Evolutionary conservation across 805 yeast genomes (phyloP).

Genomic region (Starmerella tilneyi): DNA sequence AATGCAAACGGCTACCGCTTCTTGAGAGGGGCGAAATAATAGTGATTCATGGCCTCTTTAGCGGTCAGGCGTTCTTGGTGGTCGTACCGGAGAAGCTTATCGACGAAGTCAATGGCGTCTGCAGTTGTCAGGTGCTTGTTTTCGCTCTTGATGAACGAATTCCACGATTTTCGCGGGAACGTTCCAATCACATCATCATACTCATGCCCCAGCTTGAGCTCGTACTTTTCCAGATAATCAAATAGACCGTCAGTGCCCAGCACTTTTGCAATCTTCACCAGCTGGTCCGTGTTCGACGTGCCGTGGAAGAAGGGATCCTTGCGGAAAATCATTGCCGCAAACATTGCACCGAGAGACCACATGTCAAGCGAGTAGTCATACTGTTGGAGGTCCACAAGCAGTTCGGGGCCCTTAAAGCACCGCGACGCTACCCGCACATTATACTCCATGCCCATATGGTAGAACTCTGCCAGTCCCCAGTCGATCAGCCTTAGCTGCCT

Average conservation of each 20-base stretch:
- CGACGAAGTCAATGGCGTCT: conserved; percentile 68
- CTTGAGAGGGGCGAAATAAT: conserved; percentile 42
- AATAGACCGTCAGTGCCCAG: conserved; percentile 72
- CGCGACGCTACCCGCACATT: conserved; percentile 88
- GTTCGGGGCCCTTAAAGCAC: conserved; percentile 86
- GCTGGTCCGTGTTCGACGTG: conserved; percentile 79
- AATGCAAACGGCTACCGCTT: conserved; percentile 1
- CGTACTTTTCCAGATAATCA: conserved; percentile 57
- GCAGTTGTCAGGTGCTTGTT: conserved; percentile 59
- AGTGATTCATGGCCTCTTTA: conserved; percentile 73
- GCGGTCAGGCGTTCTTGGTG: conserved; percentile 85
- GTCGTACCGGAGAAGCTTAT: conserved; percentile 64
- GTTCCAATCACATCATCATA: conserved; percentile 62
- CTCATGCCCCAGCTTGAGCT: conserved; percentile 59
- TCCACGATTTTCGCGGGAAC: conserved; percentile 83
- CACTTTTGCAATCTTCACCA: conserved; percentile 80
- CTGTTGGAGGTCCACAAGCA: conserved; percentile 67
- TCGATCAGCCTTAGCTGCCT: conserved; percentile 64
- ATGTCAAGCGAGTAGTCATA: conserved; percentile 83
- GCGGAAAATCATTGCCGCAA: conserved; percentile 78
- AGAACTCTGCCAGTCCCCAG: conserved; percentile 93
- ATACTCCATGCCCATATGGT: conserved; percentile 80
- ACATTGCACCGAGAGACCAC: conserved; percentile 88
- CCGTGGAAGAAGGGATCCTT: conserved; percentile 92
- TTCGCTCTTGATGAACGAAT: conserved; percentile 54